phyloP scores from a whole-genome alignment of 768 basidiomycete species.

The Antrodiella citrinella region DNA sequence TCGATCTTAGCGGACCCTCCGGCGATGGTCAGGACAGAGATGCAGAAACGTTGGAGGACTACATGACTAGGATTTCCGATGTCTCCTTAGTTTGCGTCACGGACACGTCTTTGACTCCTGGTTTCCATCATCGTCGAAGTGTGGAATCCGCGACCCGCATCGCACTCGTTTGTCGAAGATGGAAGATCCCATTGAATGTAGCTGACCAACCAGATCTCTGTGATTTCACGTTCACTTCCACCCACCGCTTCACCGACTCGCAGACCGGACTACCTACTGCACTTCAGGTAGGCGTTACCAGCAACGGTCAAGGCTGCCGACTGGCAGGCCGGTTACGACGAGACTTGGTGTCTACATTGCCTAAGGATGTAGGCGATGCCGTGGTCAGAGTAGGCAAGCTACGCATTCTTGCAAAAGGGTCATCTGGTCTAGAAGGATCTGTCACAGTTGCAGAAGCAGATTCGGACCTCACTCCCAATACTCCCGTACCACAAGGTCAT shows the following conservation, averaged over 20 bases:
- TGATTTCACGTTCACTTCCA: conserved; percentile 83
- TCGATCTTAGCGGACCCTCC: conserved; percentile 39
- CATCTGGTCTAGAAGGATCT: conserved; percentile 36
- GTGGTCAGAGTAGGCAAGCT: conserved; percentile 68
- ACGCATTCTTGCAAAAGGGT: conserved; percentile 44
- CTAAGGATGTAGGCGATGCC: conserved; percentile 65
- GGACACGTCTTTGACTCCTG: conserved; percentile 51
- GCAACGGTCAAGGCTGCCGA: conserved; percentile 88
- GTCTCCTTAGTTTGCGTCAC: conserved; percentile 70
- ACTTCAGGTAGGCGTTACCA: conserved; percentile 77
- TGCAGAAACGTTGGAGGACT: conserved; percentile 37
- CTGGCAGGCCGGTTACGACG: conserved; percentile 72
- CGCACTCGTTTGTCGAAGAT: conserved; percentile 41
- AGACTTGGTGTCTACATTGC: conserved; percentile 72
- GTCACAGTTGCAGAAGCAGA: neutral
- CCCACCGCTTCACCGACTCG: conserved; percentile 68
- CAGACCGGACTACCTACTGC: conserved; percentile 36
- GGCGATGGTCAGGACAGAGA: conserved; percentile 26
- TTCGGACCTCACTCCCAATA: conserved; percentile 44
- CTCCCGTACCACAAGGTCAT: conserved; percentile 53
- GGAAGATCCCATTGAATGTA: conserved; percentile 74
- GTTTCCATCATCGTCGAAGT: conserved; percentile 30
- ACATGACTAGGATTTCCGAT: conserved; percentile 28
- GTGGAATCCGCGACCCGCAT: conserved; percentile 50
- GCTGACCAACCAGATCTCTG: conserved; percentile 81